A percentile compares a stretch with the other conserved stretches of the same genome.
phyloP scores from a whole-genome alignment of 805 yeast genomes.

The Kockiozyma suomiensis region DNA sequence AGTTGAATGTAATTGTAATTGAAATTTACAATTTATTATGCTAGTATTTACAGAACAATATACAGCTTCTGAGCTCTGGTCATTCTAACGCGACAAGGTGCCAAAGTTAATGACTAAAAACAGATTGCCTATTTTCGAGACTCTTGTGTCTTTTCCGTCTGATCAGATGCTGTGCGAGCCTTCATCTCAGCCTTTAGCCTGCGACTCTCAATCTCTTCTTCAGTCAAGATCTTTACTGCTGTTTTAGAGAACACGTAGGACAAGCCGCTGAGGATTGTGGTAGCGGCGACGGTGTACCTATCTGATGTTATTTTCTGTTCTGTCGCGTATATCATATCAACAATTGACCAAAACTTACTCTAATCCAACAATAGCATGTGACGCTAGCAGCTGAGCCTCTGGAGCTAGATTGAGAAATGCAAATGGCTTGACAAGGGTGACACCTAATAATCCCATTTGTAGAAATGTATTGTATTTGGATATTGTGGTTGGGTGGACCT shows the following conservation, averaged over 20 bases:
- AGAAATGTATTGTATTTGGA: slow-evolving; percentile 72
- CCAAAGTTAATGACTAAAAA: no score
- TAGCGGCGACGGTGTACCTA: slow-evolving; percentile 59
- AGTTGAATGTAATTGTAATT: no score
- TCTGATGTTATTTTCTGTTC: background rate
- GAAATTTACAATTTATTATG: background rate
- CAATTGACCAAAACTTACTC: slow-evolving; percentile 14
- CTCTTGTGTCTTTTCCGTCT: no score
- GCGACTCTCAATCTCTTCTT: slow-evolving; percentile 35
- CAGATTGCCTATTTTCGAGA: no score
- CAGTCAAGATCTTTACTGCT: slow-evolving; percentile 60
- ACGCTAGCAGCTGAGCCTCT: slow-evolving; percentile 36
- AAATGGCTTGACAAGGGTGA: slow-evolving; percentile 60
- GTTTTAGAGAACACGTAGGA: slow-evolving; percentile 71
- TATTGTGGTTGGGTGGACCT: slow-evolving; percentile 82
- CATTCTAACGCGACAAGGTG: no score
- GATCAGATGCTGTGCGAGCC: background rate
- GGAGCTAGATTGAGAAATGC: slow-evolving; percentile 45
- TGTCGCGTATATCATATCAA: no score
- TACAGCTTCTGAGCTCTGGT: no score
- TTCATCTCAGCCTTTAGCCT: slow-evolving; percentile 35
- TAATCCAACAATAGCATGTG: slow-evolving; percentile 33
- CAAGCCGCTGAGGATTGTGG: slow-evolving; percentile 77
- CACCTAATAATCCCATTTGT: slow-evolving; percentile 86
- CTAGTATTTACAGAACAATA: no score